Evolutionary conservation across 1,139 yeast species (phyloP), one percentile per base, ranked within the genome.

Genomic region (Lodderomyces parapsilosis): DNA sequence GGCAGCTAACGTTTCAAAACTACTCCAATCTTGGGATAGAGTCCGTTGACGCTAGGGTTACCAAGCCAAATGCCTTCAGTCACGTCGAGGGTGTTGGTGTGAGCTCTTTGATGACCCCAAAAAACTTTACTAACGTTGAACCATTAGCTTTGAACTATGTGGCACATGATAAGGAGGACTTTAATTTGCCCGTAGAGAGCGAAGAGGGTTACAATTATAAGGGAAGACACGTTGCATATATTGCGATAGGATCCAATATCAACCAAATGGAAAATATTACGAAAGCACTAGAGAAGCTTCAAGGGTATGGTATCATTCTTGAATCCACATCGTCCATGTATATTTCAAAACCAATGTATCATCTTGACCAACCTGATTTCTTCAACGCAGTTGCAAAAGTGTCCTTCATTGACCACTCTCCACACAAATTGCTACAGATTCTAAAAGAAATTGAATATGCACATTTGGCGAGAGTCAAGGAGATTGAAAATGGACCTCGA

Each of bases 31-130:
- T 38, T 20, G 65, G 68, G 30, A 76, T 81, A 5, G 65, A 66
- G 4, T 45, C 55, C 7, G 71, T 74, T n/a, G 46, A 54, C 2
- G 91, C 86, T 0, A 73, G 72, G 19, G 95, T 90, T 1, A 79
- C 83, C 35, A 93, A 93, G 60, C 91, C 96, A 2, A 86, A 89
- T 56, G 98, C 98, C 1, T 80, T 93, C 25, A 84, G 89, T 2
- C 83, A 76, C 57, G 89, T 97, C 0, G 83, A 84, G 38, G 95
- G 94, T 14, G 98, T 95, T 11, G 98, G 97, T 8, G 96, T 93
- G 2, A 77, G 83, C 44, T 78, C 86, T 14, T 67, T 68, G 1
- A 74, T 91, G 62, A 63, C 70, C 0, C 57, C 64, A 2, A 59
- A 56, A 4, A 72, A 68, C 6, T 66, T 75, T 39, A 48, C 49